These are phyloP conservation scores for Pythium vanterpoolii DNA, from an alignment of 352 stramenopile species.

Conservation along the genomic window DNA sequence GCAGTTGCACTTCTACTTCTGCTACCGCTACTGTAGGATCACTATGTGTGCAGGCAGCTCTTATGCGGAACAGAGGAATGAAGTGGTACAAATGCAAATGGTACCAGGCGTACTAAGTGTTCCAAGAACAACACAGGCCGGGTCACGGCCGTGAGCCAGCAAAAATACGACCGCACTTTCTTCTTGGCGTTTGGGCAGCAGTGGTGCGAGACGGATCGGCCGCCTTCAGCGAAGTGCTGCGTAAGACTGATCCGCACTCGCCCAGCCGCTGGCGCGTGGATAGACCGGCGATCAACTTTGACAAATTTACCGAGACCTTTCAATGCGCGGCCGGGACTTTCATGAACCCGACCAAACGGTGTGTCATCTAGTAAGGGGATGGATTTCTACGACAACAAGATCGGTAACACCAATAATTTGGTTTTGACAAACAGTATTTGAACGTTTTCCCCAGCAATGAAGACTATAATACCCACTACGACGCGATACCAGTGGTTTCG, in stretches of 20 bases:
- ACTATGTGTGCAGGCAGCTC: too few relatives aligned
- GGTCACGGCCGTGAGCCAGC: slow-evolving; percentile 23
- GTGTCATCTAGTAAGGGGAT: too few relatives aligned
- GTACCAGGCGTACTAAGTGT: slow-evolving; percentile 79
- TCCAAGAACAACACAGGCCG: slow-evolving; percentile 26
- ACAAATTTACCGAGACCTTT: slow-evolving; percentile 58
- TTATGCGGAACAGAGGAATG: too few relatives aligned
- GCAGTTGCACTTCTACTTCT: too few relatives aligned
- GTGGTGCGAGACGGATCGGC: slow-evolving; percentile 59
- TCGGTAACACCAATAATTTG: too few relatives aligned
- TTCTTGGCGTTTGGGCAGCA: slow-evolving; percentile 67
- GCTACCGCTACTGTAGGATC: too few relatives aligned
- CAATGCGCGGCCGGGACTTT: slow-evolving; percentile 49
- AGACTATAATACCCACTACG: too few relatives aligned
- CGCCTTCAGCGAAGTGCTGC: slow-evolving; percentile 42
- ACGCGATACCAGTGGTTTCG: too few relatives aligned
- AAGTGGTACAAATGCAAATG: too few relatives aligned
- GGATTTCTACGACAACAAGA: too few relatives aligned
- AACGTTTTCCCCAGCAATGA: too few relatives aligned
- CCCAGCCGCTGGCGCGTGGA: slow-evolving; percentile 66
- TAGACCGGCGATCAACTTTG: slow-evolving; percentile 59
- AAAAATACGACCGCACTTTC: slow-evolving; percentile 43
- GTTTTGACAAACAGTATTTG: too few relatives aligned
- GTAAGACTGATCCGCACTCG: slow-evolving; percentile 52
- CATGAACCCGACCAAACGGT: slow-evolving; percentile 71